Evolutionary conservation across 345 rosid species (phyloP).

Genomic region (Gossypium arboreum): DNA sequence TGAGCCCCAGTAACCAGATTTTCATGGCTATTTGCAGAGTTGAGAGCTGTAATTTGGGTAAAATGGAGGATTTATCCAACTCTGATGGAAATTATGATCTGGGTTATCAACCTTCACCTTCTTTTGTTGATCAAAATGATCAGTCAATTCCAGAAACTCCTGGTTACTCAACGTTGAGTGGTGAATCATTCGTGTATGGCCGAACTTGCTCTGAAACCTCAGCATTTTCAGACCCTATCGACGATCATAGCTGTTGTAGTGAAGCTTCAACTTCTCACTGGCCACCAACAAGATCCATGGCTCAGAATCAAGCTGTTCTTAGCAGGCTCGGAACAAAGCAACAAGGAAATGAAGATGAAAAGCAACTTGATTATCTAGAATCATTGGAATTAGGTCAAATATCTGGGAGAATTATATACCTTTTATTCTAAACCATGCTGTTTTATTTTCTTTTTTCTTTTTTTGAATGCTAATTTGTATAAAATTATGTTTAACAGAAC

Average conservation of each 20-base stretch:
- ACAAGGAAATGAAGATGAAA: constrained; percentile 27
- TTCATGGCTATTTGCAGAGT: constrained; percentile 30
- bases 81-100: constrained; percentile 44
- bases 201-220: constrained; percentile 68
- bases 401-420: not conserved
- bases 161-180: constrained; percentile 45
- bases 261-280: constrained; percentile 64
- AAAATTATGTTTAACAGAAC: constrained; percentile 35
- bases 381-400: constrained; percentile 51
- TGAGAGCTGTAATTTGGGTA: not conserved
- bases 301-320: constrained; percentile 21
- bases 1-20: constrained; percentile 24
- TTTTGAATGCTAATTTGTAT: not conserved
- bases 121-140: constrained; percentile 49
- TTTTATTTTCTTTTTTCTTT: not conserved
- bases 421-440: not conserved
- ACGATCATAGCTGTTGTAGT: constrained; percentile 50
- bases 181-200: constrained; percentile 48
- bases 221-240: constrained; percentile 52
- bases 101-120: constrained; percentile 51
- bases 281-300: constrained; percentile 37
- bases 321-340: constrained; percentile 34
- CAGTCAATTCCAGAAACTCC: constrained; percentile 53
- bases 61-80: constrained; percentile 42
- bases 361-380: constrained; percentile 45